Base-by-base conservation (phyloP, 1,284 basidiomycete species). In the Melanopsichium pennsylvanicum region DNA sequence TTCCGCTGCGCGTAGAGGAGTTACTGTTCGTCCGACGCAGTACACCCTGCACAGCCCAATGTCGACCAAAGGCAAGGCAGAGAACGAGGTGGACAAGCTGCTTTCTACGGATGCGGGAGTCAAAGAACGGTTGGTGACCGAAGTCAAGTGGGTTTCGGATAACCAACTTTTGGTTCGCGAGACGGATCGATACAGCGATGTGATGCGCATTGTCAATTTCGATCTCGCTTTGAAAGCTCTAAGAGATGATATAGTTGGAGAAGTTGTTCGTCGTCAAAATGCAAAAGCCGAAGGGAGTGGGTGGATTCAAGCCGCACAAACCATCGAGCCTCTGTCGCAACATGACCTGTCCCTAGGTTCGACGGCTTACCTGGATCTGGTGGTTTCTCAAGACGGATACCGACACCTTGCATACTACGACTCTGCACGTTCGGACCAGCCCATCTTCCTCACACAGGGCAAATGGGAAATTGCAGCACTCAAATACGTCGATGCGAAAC, bases 401-500 rank as follows among this genome's bases (percentile, higher is more conserved):
- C 55, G 68, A 19, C 76, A 78, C 34, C 44, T 78, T 16, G 76
- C 76, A 7, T 72, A 62, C 31, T 78, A 59, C 38, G 64, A 54
- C 10, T 40, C 57, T 7, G 63, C 70, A 0, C 25, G 35, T 1
- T 45, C 57, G 1, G 44, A 54, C 8, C 12, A 47, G 46, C 75
- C 76, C 4, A 37, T 55, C 29, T 78, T 92, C 84, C 83, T 97
- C 27, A 97, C 95, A 0, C 84, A 83, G 2, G 95, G 94, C 0
- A 80, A 87, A 26, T 97, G 93, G 93, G 95, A 98, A 81, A 90
- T 97, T 4, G 86, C 85, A 16, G 85, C 84, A 5, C 88, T 97
- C 51, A 83, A 87, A 48, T 89, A 86, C 2, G 86, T 96, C 16
- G 89, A 96, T 79, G 73, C 84, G 4, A 82, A 85, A 38, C 86